A percentile compares a stretch with the other conserved stretches of the same genome.
These are phyloP conservation scores for Paxillus rubicundulus DNA, from an alignment of 768 basidiomycete genomes.

Conservation along the genomic window DNA sequence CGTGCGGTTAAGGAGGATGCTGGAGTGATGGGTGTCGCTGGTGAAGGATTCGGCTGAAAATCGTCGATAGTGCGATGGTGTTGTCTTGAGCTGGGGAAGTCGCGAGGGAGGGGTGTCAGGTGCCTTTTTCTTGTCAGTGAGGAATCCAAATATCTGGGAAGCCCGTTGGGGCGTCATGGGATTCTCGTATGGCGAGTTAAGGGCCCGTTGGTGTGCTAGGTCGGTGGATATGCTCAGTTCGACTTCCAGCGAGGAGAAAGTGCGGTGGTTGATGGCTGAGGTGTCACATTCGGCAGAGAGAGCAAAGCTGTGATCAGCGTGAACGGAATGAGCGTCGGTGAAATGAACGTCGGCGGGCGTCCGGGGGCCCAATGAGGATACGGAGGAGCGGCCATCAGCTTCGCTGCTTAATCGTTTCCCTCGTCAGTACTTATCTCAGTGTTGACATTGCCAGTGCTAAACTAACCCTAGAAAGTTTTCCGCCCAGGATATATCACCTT, in stretches of 20 bases:
- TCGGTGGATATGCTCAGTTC: slow-evolving; percentile 59
- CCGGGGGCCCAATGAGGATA: slow-evolving; percentile 48
- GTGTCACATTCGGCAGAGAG: slow-evolving; percentile 48
- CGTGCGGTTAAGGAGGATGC: slow-evolving; percentile 12
- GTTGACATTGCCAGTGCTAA: neutral
- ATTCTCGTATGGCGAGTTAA: slow-evolving; percentile 35
- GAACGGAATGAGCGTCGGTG: slow-evolving; percentile 38
- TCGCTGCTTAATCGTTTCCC: slow-evolving; percentile 34
- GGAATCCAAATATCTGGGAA: slow-evolving; percentile 72
- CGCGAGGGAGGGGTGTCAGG: slow-evolving; percentile 34
- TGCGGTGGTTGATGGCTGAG: slow-evolving; percentile 33
- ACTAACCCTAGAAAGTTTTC: slow-evolving; percentile 69
- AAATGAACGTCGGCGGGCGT: slow-evolving; percentile 49
- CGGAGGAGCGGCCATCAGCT: slow-evolving; percentile 41
- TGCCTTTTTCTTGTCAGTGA: slow-evolving; percentile 48
- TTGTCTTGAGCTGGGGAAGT: slow-evolving; percentile 30
- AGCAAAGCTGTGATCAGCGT: slow-evolving; percentile 35
- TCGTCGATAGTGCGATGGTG: slow-evolving; percentile 16
- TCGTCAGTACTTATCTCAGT: slow-evolving; percentile 8
- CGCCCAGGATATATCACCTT: slow-evolving; percentile 85
- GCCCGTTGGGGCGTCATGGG: slow-evolving; percentile 62
- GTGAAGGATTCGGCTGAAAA: slow-evolving; percentile 23
- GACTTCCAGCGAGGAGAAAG: slow-evolving; percentile 74
- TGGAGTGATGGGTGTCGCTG: slow-evolving; percentile 24
- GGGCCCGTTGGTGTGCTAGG: slow-evolving; percentile 21